Conservation (phyloP, 148 eudicot genomes). For the Oxyria digyna region DNA sequence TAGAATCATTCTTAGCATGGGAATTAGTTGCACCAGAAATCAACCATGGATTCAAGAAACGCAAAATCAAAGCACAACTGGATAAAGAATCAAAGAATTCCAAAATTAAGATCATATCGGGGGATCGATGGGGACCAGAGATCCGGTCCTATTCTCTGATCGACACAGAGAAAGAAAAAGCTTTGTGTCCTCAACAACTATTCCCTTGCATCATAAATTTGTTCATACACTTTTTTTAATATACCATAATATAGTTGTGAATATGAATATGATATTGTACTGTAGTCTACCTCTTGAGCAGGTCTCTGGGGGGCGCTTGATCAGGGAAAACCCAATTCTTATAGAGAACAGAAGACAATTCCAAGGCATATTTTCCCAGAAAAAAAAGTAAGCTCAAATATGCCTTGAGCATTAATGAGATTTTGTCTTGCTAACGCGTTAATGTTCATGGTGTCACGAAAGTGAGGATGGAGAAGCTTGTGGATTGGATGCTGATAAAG, state of each 20-base stretch:
- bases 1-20: too few relatives aligned
- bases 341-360: conserved; percentile 40
- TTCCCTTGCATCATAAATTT: too few relatives aligned
- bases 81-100: too few relatives aligned
- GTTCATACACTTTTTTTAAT: background rate
- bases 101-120: too few relatives aligned
- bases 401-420: conserved; percentile 61
- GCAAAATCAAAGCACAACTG: too few relatives aligned
- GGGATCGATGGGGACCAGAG: too few relatives aligned
- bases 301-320: conserved; percentile 80
- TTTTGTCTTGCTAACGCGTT: conserved; percentile 60
- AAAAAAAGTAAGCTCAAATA: conserved; percentile 62
- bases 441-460: conserved; percentile 61
- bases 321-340: conserved; percentile 62
- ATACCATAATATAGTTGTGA: background rate
- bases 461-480: conserved; percentile 77
- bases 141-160: too few relatives aligned
- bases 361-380: conserved; percentile 46
- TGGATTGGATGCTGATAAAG: conserved; percentile 83
- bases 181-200: conserved; percentile 60
- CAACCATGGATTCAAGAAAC: too few relatives aligned
- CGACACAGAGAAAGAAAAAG: too few relatives aligned
- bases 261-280: background rate
- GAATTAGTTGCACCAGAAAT: too few relatives aligned
- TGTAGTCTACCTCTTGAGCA: conserved; percentile 81